These are phyloP conservation scores for Panicum virgatum DNA, from an alignment of 202 grass and related monocot genomes.

Conservation along the genomic window DNA sequence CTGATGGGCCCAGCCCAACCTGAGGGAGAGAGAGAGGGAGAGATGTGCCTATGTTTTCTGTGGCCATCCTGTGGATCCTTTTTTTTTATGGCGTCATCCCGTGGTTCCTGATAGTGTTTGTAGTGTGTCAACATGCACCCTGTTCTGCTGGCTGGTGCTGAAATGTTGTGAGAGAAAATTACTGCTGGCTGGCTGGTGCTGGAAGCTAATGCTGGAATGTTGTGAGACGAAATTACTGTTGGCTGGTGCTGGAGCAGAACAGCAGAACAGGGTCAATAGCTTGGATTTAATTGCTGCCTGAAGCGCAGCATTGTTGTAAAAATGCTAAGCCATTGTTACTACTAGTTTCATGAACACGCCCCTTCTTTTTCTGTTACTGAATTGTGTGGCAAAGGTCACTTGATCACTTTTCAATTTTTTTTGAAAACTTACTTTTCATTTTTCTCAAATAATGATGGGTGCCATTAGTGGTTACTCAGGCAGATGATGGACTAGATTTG, in stretches of 20 bases:
- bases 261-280: too few relatives aligned
- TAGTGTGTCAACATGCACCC: neutral
- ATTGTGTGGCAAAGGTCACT: neutral
- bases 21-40: neutral
- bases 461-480: too few relatives aligned
- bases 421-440: neutral
- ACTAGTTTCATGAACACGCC: neutral
- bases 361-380: neutral
- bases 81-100: too few relatives aligned
- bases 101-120: neutral
- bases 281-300: neutral
- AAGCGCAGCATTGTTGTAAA: neutral
- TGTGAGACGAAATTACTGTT: too few relatives aligned
- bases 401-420: neutral
- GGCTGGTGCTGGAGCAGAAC: too few relatives aligned
- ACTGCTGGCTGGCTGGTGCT: too few relatives aligned
- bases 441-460: neutral
- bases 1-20: neutral
- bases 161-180: too few relatives aligned
- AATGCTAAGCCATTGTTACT: neutral
- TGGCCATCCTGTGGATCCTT: conserved; percentile 38
- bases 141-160: too few relatives aligned
- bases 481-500: neutral
- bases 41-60: conserved; percentile 35
- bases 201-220: too few relatives aligned